These are phyloP conservation scores for Cystobasidiopsis lactophilus DNA, from an alignment of 768 basidiomycete genomes.

Conservation along the genomic window DNA sequence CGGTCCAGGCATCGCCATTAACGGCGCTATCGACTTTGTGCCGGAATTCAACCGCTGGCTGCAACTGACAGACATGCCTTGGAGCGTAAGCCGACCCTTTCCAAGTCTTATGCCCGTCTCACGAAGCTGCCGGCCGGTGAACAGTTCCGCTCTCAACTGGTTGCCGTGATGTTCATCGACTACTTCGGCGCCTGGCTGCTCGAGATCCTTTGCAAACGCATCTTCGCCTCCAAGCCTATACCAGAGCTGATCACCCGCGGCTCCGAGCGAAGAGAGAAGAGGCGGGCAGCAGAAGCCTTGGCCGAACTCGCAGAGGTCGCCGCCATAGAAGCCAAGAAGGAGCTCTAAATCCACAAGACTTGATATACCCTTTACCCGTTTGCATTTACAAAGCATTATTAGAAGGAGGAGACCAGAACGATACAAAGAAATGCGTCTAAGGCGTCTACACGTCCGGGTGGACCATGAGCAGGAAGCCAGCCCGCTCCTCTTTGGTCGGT, in stretches of 20 bases:
- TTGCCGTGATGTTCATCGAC: slow-evolving; percentile 61
- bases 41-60: slow-evolving; percentile 93
- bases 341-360: not conserved
- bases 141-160: slow-evolving; percentile 66
- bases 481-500: too few species aligned
- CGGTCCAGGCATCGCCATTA: slow-evolving; percentile 52
- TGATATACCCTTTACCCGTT: too few species aligned
- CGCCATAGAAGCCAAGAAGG: slow-evolving; percentile 3
- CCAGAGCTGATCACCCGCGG: slow-evolving; percentile 9
- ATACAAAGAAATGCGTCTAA: too few species aligned
- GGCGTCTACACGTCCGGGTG: too few species aligned
- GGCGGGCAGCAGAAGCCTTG: not conserved
- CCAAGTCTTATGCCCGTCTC: not conserved
- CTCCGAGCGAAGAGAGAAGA: slow-evolving; percentile 4
- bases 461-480: too few species aligned
- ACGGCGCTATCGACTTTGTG: slow-evolving; percentile 76
- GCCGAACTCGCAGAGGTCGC: too few species aligned
- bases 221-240: slow-evolving; percentile 46
- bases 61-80: slow-evolving; percentile 80
- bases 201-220: slow-evolving; percentile 55
- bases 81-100: slow-evolving; percentile 33
- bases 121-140: not conserved
- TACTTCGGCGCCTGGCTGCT: slow-evolving; percentile 71
- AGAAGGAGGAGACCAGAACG: too few species aligned
- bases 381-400: too few species aligned